Conservation (phyloP, 2,329 filamentous ascomycete species). For the Thielaviopsis populi region DNA sequence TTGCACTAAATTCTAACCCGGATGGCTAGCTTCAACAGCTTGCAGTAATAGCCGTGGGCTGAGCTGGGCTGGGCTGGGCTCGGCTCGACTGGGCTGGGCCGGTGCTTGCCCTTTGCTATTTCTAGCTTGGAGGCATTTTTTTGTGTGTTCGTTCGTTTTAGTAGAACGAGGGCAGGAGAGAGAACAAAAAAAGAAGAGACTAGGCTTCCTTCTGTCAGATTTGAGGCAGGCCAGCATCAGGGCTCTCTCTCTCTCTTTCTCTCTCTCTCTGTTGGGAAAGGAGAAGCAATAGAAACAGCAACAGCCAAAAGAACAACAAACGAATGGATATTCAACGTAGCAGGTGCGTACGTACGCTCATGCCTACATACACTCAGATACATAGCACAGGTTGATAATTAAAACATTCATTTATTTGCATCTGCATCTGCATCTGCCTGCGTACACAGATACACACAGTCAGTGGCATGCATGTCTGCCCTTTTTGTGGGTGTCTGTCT, state of each 20-base stretch:
- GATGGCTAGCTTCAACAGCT: neutral
- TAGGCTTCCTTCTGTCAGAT: constrained; percentile 3
- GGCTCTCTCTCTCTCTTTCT: too few species aligned
- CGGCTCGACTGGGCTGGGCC: neutral
- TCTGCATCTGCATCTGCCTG: neutral
- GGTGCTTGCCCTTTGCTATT: neutral
- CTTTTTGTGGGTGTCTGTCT: neutral
- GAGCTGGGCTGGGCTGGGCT: neutral
- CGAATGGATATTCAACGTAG: neutral
- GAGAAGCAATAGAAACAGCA: neutral
- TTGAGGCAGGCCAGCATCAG: constrained; percentile 1
- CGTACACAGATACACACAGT: too few species aligned
- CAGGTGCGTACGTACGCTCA: neutral
- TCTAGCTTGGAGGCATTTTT: neutral
- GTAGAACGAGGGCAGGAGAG: neutral
- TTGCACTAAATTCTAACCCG: neutral
- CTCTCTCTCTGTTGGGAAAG: neutral
- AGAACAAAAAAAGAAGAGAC: neutral
- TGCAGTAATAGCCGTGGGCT: neutral
- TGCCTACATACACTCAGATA: neutral
- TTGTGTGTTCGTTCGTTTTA: neutral
- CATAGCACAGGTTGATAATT: neutral
- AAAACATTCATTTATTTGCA: neutral
- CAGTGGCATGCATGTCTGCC: neutral
- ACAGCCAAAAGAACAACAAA: neutral